Base-by-base conservation (phyloP, 2,329 filamentous ascomycete genomes). In the Paraphoma chrysanthemicola region DNA sequence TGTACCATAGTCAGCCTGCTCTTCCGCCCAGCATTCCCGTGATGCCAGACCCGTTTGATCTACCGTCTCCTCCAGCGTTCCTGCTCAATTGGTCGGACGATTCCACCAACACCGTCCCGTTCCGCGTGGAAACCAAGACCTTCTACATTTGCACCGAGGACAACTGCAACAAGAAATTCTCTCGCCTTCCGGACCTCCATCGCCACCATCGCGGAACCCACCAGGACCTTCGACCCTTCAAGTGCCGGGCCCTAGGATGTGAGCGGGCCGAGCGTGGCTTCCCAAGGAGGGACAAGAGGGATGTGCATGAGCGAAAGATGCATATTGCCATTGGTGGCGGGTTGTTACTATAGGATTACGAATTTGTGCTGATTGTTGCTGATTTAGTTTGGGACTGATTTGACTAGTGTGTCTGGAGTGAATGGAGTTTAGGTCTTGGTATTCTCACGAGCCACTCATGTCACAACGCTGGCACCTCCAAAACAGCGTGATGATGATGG, bases 161-260 rank as follows among this genome's bases (percentile, higher is more conserved):
- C 30, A 44, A 16, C 12, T 51, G 48, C 39, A 51, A 51, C 48
- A 43, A 44, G 29, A 11, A 30, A 23, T 51, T 29, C 31, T 31
- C 39, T 10, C 48, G 39, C 4, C 7, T 44, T 11, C 14, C 48
- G 16, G 39, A 51, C 28, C 39, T 51, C 9, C 12, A 44, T 29
- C 50, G 50, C 29, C 44, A 42, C 41, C 49, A 44, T 30, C 50
- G 58, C 48, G 55, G 52, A 54, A 50, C 55, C 12, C 46, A 48
- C 44, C 52, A 51, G 46, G 53, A 46, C 29, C 30, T 14, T 11
- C 17, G n/a, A 31, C 38, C 44, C 1, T 51, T 44, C 29, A 31
- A 23, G 33, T 51, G 48, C 29, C 48, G 48, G 3, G 41, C 29
- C 4, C n/a, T 9, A 1, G 39, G 39, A 8, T 51, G 48, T 44